phyloP scores from a whole-genome alignment of 768 basidiomycete species.

The Mycena rebaudengoi region DNA sequence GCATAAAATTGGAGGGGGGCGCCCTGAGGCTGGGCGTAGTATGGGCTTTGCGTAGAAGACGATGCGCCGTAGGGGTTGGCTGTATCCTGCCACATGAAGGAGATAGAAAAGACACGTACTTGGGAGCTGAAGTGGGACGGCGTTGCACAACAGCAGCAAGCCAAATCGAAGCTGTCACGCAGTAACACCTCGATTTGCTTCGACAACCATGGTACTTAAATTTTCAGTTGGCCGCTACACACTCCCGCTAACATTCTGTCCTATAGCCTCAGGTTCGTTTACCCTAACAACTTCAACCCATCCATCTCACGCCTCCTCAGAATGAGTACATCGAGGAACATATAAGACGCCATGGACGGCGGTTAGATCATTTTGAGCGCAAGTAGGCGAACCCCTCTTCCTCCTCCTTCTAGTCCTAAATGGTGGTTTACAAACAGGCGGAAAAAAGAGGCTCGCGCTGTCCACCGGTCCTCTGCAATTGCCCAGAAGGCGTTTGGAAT shows the following conservation, averaged over 20 bases:
- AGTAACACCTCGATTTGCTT: not conserved
- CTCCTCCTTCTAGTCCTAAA: not conserved
- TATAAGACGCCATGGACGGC: slow-evolving; percentile 95
- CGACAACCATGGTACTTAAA: slow-evolving; percentile 54
- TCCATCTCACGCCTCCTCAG: slow-evolving; percentile 47
- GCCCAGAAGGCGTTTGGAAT: slow-evolving; percentile 96
- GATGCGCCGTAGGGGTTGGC: slow-evolving; percentile 64
- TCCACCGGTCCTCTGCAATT: slow-evolving; percentile 77
- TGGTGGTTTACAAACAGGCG: slow-evolving; percentile 58
- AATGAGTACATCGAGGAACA: slow-evolving; percentile 99
- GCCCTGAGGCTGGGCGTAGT: slow-evolving; percentile 65
- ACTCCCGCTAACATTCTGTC: not conserved
- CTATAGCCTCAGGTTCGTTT: slow-evolving; percentile 23
- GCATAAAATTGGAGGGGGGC: slow-evolving; percentile 82
- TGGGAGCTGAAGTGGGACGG: not conserved
- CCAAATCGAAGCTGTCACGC: not conserved
- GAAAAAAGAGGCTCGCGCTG: slow-evolving; percentile 82
- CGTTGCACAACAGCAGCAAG: not conserved
- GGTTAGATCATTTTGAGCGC: slow-evolving; percentile 95
- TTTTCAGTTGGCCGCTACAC: slow-evolving; percentile 2
- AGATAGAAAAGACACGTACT: slow-evolving; percentile 16
- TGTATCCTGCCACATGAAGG: slow-evolving; percentile 80
- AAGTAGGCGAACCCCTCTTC: slow-evolving; percentile 60
- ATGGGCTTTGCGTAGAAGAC: slow-evolving; percentile 67
- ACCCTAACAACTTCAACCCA: not conserved